These are phyloP conservation scores for Capsicum rhomboideum DNA, from an alignment of 257 asterid species.

Conservation along the genomic window DNA sequence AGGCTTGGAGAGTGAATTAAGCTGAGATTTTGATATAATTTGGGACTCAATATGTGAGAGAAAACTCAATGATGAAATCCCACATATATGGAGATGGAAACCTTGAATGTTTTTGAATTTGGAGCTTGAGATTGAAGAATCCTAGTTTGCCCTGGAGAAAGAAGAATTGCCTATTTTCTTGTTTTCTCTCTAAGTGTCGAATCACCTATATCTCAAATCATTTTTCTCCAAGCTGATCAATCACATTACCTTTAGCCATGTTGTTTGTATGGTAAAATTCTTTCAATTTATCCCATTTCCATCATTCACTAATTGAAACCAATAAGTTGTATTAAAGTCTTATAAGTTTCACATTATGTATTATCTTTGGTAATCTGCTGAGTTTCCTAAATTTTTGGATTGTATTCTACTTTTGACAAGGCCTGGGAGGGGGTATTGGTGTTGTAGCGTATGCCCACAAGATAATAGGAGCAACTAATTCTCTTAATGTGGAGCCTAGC, in stretches of 20 bases:
- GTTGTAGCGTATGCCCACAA: conserved; percentile 92
- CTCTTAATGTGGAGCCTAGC: conserved; percentile 92
- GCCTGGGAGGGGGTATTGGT: conserved; percentile 88
- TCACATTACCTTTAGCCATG: conserved; percentile 90
- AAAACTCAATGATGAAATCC: too few species aligned
- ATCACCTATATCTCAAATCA: conserved; percentile 61
- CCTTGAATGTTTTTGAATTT: too few species aligned
- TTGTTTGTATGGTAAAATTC: conserved; percentile 90
- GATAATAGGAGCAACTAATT: conserved; percentile 86
- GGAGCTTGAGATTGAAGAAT: too few species aligned
- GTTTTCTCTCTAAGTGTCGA: too few species aligned
- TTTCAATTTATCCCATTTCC: neutral
- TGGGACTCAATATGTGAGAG: too few species aligned
- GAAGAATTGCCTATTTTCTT: too few species aligned
- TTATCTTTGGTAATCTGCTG: neutral
- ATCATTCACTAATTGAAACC: neutral
- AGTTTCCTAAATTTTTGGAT: neutral
- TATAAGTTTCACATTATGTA: neutral
- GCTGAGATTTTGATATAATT: too few species aligned
- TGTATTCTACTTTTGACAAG: conserved; percentile 15
- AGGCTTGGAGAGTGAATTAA: too few species aligned
- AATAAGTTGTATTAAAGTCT: neutral
- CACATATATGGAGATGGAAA: too few species aligned
- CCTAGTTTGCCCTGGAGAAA: too few species aligned
- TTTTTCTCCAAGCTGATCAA: conserved; percentile 78